phyloP scores from a whole-genome alignment of 345 rosid genomes.

The Eucalyptus albens region DNA sequence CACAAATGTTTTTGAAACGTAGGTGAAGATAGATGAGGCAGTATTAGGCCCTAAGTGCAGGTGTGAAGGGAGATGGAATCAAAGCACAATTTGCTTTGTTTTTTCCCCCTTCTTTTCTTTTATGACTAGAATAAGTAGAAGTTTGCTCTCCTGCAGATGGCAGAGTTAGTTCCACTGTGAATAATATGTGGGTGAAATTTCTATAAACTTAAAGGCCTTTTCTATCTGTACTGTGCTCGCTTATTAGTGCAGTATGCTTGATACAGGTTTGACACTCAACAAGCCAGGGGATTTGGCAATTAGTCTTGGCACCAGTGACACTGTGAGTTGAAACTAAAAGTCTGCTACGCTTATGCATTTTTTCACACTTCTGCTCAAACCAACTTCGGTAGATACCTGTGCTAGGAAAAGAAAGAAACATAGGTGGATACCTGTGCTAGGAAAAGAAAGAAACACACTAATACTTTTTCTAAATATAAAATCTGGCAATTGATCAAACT shows the following conservation, averaged over 20 bases:
- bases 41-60: background rate
- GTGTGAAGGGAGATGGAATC: background rate
- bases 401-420: background rate
- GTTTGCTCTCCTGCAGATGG: background rate
- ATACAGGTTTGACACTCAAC: conserved; percentile 70
- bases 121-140: background rate
- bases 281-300: conserved; percentile 85
- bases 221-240: background rate
- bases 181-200: background rate
- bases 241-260: background rate
- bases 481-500: background rate
- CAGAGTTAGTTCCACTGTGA: background rate
- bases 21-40: background rate
- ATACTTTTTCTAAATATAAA: background rate
- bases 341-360: background rate
- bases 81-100: background rate
- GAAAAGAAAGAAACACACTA: background rate
- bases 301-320: conserved; percentile 93
- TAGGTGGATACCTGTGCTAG: background rate
- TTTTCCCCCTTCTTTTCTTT: background rate
- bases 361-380: background rate
- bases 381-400: background rate
- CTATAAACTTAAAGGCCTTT: background rate
- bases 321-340: conserved; percentile 29
- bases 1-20: background rate